These are phyloP conservation scores for Volutella citrinella DNA, from an alignment of 2,329 filamentous ascomycete genomes.

Conservation along the genomic window DNA sequence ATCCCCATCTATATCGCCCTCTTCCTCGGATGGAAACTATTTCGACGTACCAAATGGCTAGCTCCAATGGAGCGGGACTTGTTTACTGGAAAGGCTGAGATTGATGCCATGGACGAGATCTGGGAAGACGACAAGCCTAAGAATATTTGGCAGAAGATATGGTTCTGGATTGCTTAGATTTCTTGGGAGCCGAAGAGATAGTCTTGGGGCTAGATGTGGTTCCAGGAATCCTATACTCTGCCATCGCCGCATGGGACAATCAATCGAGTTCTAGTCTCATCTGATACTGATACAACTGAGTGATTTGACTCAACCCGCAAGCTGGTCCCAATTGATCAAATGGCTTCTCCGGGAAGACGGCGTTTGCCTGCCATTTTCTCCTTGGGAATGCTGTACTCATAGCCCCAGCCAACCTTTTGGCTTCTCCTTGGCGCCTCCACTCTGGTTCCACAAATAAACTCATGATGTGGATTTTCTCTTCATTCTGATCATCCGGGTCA, in stretches of 20 bases:
- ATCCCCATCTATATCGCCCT: not conserved
- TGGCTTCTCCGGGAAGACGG: not conserved
- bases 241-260: too few relatives aligned
- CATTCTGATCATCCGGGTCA: constrained; percentile 12
- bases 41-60: too few relatives aligned
- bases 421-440: constrained; percentile 14
- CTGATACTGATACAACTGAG: constrained; percentile 1
- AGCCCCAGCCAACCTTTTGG: constrained; percentile 13
- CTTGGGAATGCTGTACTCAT: constrained; percentile 14
- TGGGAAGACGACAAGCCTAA: not conserved
- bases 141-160: not conserved
- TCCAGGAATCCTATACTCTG: constrained; percentile 4
- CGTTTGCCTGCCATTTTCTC: not conserved
- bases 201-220: too few relatives aligned
- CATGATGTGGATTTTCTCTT: constrained; percentile 9
- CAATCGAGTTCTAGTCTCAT: too few relatives aligned
- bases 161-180: not conserved
- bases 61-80: not conserved
- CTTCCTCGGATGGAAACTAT: not conserved
- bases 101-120: not conserved
- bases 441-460: constrained; percentile 16
- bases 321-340: not conserved
- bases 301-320: not conserved
- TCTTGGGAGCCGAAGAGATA: constrained; percentile 3
- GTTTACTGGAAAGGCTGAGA: not conserved